Evolutionary conservation across 2,329 filamentous ascomycete genomes (phyloP).

Genomic region (Pseudogymnoascus sp.): DNA sequence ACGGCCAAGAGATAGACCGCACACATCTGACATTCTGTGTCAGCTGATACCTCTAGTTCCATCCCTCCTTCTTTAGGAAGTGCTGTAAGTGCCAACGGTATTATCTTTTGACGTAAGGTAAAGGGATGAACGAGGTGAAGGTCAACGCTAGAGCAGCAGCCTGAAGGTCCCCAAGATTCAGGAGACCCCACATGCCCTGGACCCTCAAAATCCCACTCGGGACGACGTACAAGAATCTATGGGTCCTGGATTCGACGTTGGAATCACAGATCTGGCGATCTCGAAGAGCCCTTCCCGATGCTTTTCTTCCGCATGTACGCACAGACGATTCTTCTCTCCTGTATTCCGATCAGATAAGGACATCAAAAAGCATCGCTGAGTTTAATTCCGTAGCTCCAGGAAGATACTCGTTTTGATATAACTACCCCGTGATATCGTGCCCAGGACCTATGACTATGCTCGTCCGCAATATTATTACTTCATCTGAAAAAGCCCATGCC

Average conservation of each 20-base stretch:
- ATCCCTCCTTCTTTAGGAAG: not conserved
- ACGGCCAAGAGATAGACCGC: not conserved
- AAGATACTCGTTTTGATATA: conserved; percentile 2
- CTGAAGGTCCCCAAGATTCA: conserved; percentile 4
- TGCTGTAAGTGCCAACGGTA: not conserved
- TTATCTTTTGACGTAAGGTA: not conserved
- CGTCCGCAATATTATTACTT: not conserved
- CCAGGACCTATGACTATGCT: not conserved
- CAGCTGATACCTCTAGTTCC: not conserved
- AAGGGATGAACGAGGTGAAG: not conserved
- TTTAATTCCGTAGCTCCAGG: not conserved
- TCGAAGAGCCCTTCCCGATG: not conserved
- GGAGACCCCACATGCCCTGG: conserved; percentile 3
- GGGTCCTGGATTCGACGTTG: conserved; percentile 3
- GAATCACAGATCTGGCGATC: conserved; percentile 2
- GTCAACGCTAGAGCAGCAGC: not conserved
- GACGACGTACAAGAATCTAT: not conserved
- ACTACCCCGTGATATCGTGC: not conserved
- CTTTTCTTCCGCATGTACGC: not conserved
- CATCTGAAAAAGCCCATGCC: not conserved
- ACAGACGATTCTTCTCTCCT: not conserved
- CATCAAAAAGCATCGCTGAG: not conserved
- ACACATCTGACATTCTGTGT: not conserved
- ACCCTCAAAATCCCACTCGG: conserved; percentile 1
- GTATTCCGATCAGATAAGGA: not conserved